A percentile compares a stretch with the other conserved stretches of the same genome.
Evolutionary conservation across 2,329 filamentous ascomycete species (phyloP).

Genomic region (Colletotrichum sublineola): DNA sequence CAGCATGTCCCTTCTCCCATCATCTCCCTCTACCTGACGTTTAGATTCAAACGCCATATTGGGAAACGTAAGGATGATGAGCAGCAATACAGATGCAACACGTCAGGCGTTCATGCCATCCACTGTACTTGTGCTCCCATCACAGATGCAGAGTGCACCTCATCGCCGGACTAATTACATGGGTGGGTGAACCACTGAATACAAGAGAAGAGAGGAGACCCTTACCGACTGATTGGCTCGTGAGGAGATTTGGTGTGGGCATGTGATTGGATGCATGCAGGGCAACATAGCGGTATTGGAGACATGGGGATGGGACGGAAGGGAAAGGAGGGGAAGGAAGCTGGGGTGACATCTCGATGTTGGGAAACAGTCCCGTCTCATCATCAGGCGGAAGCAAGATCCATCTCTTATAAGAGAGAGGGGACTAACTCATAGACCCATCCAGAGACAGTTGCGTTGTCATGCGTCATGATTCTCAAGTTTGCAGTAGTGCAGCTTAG

Average conservation of each 20-base stretch:
- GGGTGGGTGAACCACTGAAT: slow-evolving; percentile 20
- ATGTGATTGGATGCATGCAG: slow-evolving; percentile 31
- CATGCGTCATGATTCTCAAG: slow-evolving; percentile 12
- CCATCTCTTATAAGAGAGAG: not conserved
- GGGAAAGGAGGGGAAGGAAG: slow-evolving; percentile 17
- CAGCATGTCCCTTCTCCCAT: not conserved
- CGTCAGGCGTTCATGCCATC: not conserved
- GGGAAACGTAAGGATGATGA: not conserved
- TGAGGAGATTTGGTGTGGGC: not conserved
- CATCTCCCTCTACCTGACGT: not conserved
- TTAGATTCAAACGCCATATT: too few species aligned
- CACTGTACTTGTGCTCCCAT: not conserved
- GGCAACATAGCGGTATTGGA: slow-evolving; percentile 16
- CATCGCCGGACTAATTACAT: not conserved
- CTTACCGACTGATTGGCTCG: slow-evolving; percentile 22
- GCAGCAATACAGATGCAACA: not conserved
- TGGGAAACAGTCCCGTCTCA: not conserved
- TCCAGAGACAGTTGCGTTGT: slow-evolving; percentile 3
- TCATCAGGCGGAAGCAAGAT: not conserved
- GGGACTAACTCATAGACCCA: not conserved
- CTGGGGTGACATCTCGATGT: slow-evolving; percentile 28
- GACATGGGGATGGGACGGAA: slow-evolving; percentile 33
- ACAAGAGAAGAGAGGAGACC: slow-evolving; percentile 16
- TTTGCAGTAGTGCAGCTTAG: not conserved
- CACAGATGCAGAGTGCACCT: not conserved